Evolutionary conservation across 2,329 filamentous ascomycete species (phyloP).

Genomic region (Pseudogymnoascus sp.): DNA sequence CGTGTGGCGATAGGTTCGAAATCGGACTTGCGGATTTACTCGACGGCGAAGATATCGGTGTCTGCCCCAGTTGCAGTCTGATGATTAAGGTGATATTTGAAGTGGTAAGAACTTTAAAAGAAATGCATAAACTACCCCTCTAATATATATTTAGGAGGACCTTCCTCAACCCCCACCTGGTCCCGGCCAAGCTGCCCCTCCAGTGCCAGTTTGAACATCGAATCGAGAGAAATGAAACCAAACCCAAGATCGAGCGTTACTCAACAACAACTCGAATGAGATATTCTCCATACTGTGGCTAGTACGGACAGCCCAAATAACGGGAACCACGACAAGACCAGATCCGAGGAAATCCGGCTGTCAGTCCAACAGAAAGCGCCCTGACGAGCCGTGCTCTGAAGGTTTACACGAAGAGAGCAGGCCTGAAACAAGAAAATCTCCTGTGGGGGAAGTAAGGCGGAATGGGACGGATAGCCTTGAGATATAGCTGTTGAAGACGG

Average conservation of each 20-base stretch:
- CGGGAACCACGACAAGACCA: not conserved
- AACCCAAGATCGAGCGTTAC: not conserved
- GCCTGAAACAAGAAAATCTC: not conserved
- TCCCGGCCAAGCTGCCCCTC: conserved; percentile 25
- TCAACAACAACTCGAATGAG: not conserved
- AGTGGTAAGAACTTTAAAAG: conserved; percentile 45
- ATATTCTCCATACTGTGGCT: not conserved
- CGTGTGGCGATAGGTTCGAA: conserved; percentile 94
- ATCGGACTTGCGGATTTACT: conserved; percentile 76
- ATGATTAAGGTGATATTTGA: conserved; percentile 97
- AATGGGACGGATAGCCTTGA: not conserved
- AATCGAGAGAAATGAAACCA: not conserved
- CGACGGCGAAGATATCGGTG: conserved; percentile 88
- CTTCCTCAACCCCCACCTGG: conserved; percentile 37
- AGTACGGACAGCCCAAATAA: too few species aligned
- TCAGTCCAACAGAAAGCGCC: not conserved
- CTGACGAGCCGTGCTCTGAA: not conserved
- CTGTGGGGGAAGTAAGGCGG: too few species aligned
- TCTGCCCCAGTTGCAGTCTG: conserved; percentile 93
- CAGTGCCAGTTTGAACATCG: not conserved
- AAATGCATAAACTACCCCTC: not conserved
- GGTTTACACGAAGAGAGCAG: not conserved
- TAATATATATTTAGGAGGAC: conserved; percentile 36
- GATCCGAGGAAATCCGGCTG: not conserved
- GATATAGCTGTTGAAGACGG: not conserved